Evolutionary conservation across 352 stramenopile species (phyloP).

Genomic region (Globisporangium takayamanum): DNA sequence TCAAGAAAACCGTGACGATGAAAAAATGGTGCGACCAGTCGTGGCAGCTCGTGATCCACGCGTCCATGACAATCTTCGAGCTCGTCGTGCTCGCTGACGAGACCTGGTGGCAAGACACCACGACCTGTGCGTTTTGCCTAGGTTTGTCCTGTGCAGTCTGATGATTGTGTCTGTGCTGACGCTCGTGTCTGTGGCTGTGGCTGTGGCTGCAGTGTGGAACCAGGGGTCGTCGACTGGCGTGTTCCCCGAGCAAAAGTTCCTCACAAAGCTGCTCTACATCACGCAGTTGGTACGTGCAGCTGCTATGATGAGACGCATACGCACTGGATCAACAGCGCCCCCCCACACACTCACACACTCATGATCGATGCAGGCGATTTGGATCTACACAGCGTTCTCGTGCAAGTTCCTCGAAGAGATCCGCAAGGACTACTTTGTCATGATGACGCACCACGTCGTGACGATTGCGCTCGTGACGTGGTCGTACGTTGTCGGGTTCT

Average conservation of each 20-base stretch:
- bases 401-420: constrained; percentile 87
- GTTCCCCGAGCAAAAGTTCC: constrained; percentile 77
- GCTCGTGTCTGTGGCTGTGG: not conserved
- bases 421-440: constrained; percentile 86
- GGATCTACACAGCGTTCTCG: constrained; percentile 86
- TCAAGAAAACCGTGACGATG: constrained; percentile 77
- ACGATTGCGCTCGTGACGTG: constrained; percentile 83
- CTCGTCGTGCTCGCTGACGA: constrained; percentile 74
- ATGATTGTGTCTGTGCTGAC: not conserved
- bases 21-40: constrained; percentile 89
- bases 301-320: not conserved
- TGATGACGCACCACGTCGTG: constrained; percentile 88
- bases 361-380: constrained; percentile 53
- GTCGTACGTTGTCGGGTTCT: constrained; percentile 77
- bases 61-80: constrained; percentile 81
- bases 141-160: not conserved
- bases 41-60: constrained; percentile 82
- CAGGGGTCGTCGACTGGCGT: constrained; percentile 58
- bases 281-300: constrained; percentile 53
- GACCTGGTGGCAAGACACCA: constrained; percentile 85
- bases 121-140: constrained; percentile 37
- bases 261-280: constrained; percentile 79
- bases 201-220: constrained; percentile 57
- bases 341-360: not conserved
- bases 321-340: no score